phyloP scores from a whole-genome alignment of 78 protist species.

The Creolimax fragrantissima region DNA sequence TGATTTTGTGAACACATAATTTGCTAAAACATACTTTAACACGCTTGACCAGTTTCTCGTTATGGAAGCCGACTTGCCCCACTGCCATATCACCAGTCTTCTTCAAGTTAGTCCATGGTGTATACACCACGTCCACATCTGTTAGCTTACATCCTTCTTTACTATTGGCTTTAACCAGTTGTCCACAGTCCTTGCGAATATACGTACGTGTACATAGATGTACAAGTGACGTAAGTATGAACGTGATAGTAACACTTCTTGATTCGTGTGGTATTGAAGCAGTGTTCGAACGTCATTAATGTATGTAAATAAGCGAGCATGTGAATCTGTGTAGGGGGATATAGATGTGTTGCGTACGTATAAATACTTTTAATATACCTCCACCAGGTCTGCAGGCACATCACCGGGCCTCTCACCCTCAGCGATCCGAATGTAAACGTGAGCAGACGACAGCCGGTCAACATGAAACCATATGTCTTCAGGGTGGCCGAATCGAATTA shows the following conservation, averaged over 20 bases:
- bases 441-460: slow-evolving; percentile 84
- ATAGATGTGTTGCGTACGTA: too few relatives aligned
- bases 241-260: too few relatives aligned
- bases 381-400: slow-evolving; percentile 68
- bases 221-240: too few relatives aligned
- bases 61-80: slow-evolving; percentile 79
- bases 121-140: slow-evolving; percentile 59
- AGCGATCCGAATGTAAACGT: slow-evolving; percentile 77
- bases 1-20: too few relatives aligned
- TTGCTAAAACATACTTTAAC: not conserved
- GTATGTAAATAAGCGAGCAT: too few relatives aligned
- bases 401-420: slow-evolving; percentile 48
- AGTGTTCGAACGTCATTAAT: too few relatives aligned
- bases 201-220: too few relatives aligned
- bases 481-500: slow-evolving; percentile 78
- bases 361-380: not conserved
- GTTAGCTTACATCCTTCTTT: slow-evolving; percentile 73
- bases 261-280: too few relatives aligned
- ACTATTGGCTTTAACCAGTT: slow-evolving; percentile 80
- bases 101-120: slow-evolving; percentile 80
- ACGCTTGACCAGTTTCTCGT: not conserved
- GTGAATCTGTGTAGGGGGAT: too few relatives aligned
- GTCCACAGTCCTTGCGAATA: slow-evolving; percentile 77
- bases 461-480: slow-evolving; percentile 96
- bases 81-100: slow-evolving; percentile 81